Conservation (phyloP, 306 rosid species). For the Fragaria ananassa region DNA sequence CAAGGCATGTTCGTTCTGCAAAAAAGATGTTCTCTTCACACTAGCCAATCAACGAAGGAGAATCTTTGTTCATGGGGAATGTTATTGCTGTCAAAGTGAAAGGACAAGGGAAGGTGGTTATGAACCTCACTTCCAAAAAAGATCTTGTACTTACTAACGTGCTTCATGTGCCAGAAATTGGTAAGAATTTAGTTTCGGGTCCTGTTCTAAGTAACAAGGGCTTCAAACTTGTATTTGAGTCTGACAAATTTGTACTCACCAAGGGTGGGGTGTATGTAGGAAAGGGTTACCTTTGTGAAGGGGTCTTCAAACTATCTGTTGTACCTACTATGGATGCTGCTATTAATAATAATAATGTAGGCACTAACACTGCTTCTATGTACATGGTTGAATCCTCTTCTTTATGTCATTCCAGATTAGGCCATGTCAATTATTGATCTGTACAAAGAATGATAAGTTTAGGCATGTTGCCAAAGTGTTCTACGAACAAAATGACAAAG, state of each 20-base stretch:
- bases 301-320: neutral
- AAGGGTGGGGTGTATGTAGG: neutral
- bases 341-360: neutral
- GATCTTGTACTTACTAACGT: neutral
- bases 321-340: neutral
- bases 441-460: neutral
- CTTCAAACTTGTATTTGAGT: neutral
- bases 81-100: neutral
- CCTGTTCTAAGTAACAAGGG: neutral
- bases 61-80: slow-evolving; percentile 5
- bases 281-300: neutral
- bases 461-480: neutral
- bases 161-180: neutral
- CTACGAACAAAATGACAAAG: neutral
- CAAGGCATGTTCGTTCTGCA: neutral
- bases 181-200: neutral
- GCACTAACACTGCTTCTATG: neutral
- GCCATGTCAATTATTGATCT: neutral
- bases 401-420: neutral
- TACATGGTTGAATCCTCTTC: neutral
- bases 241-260: neutral
- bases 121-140: neutral
- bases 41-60: neutral
- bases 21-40: neutral
- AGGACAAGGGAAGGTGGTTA: neutral